Base-by-base conservation (phyloP, 129 eudicot species). In the Erigeron canadensis region DNA sequence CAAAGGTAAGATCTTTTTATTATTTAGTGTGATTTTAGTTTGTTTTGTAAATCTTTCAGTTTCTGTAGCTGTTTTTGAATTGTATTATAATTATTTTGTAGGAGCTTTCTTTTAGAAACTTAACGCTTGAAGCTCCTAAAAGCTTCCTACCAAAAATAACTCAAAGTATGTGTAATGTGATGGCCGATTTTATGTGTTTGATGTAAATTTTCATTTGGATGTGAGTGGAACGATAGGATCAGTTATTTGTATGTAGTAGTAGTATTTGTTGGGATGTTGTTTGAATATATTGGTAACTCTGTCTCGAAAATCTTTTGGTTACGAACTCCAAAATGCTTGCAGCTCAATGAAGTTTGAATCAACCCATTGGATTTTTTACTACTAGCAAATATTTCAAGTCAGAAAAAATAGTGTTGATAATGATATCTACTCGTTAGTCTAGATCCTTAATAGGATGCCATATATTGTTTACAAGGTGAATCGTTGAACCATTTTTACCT, bases 191-290 rank as follows among this genome's bases (percentile, higher is more conserved):
- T 45, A 40, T 43, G 41, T 66, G 56, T 44, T 37, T 15, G 66
- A 12, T 66, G 54, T 34, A n/a, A 39, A 47, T 56, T 44, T 19
- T 40, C 23, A 15, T 39, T 60, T 61, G 11, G 21, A 43, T 56
- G 51, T 21, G 54, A 57, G 56, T 65, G 60, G 65, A 55, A 51
- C 43, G 73, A 16, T 42, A 59, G 56, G 56, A 42, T 43, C 16
- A 2, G 2, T 67, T 23, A 40, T n/a, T 61, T 41, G 4, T 66
- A 65, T 54, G 34, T 64, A 10, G 54, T 51, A 48, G 63, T 64
- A 63, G 13, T 40, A 58, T 42, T 12, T 56, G 46, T 59, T 60
- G 10, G 37, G 28, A 58, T n/a, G 45, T 6, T 44, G 59, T 71
- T 5, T 10, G 34, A 57, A 57, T 11, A 0, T 22, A 53, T 17